Evolutionary conservation across 192 early-diverging fungal genomes (phyloP).

Genomic region (Gaertneriomyces semiglobifer): DNA sequence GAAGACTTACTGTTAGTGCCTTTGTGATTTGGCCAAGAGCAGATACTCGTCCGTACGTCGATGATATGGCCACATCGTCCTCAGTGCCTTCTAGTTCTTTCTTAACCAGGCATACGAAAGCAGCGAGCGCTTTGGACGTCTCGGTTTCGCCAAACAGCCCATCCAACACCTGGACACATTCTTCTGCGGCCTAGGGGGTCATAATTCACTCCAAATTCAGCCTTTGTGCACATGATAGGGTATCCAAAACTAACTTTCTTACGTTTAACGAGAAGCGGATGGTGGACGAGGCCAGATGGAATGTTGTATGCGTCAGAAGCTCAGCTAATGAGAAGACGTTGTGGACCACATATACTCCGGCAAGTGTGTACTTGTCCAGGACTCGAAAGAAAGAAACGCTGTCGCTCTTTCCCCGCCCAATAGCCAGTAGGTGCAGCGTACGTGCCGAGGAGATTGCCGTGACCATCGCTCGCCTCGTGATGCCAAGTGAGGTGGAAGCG

Average conservation of each 20-base stretch:
- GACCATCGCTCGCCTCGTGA: conserved; percentile 53
- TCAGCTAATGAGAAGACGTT: conserved; percentile 72
- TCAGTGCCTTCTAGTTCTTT: conserved; percentile 37
- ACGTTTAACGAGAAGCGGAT: conserved; percentile 50
- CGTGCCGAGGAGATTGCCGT: conserved; percentile 61
- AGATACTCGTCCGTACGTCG: conserved; percentile 25
- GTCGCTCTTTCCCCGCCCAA: conserved; percentile 11
- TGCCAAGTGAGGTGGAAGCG: conserved; percentile 53
- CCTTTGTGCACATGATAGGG: conserved; percentile 16
- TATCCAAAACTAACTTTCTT: conserved; percentile 6
- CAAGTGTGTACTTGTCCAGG: conserved; percentile 60
- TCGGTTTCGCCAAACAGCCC: conserved; percentile 94
- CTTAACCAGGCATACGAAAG: conserved; percentile 63
- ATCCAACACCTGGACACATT: conserved; percentile 87
- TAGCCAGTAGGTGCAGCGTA: conserved; percentile 46
- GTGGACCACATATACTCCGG: conserved; percentile 63
- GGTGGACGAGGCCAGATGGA: conserved; percentile 73
- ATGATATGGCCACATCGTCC: conserved; percentile 15
- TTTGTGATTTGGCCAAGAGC: conserved; percentile 38
- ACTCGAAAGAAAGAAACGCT: conserved; percentile 48
- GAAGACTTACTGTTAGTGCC: conserved; percentile 22
- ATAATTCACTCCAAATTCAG: background rate
- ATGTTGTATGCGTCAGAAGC: conserved; percentile 70
- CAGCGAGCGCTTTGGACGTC: conserved; percentile 84
- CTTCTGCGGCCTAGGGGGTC: conserved; percentile 66